These are phyloP conservation scores for Scheffersomyces amazonensis DNA, from an alignment of 805 yeast species.

Conservation along the genomic window DNA sequence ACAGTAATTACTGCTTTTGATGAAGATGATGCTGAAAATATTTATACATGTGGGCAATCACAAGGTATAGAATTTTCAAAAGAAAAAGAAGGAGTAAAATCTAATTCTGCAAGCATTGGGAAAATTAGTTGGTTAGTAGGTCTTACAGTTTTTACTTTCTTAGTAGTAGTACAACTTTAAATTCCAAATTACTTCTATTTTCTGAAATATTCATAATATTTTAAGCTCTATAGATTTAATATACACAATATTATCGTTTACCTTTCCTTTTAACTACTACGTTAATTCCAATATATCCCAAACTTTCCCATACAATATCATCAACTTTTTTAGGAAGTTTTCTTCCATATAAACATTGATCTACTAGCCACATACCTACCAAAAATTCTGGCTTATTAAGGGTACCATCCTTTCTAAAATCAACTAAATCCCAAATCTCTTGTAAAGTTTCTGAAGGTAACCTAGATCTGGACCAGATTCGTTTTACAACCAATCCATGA, in stretches of 20 bases:
- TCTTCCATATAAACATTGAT: slow-evolving; percentile 91
- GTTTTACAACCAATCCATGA: slow-evolving; percentile 66
- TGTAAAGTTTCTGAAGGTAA: slow-evolving; percentile 57
- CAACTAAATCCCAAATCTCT: slow-evolving; percentile 73
- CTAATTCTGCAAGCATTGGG: too few species aligned
- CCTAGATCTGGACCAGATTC: slow-evolving; percentile 78
- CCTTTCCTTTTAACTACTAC: slow-evolving; percentile 36
- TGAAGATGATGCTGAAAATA: too few species aligned
- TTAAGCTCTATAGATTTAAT: too few species aligned
- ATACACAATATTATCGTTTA: slow-evolving; percentile 8
- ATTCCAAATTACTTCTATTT: too few species aligned
- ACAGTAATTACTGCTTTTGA: too few species aligned
- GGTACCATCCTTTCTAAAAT: slow-evolving; percentile 64
- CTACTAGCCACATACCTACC: slow-evolving; percentile 98
- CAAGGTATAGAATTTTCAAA: too few species aligned
- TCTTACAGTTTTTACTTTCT: too few species aligned
- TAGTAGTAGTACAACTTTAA: too few species aligned
- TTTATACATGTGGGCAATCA: too few species aligned
- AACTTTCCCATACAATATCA: slow-evolving; percentile 77
- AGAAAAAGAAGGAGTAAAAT: too few species aligned
- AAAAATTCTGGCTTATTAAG: slow-evolving; percentile 78
- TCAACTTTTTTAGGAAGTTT: slow-evolving; percentile 75
- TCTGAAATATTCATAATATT: too few species aligned
- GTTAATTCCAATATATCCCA: slow-evolving; percentile 46
- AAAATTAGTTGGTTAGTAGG: too few species aligned